phyloP scores from a whole-genome alignment of 805 yeast species.

The Pichia pseudocactophila region DNA sequence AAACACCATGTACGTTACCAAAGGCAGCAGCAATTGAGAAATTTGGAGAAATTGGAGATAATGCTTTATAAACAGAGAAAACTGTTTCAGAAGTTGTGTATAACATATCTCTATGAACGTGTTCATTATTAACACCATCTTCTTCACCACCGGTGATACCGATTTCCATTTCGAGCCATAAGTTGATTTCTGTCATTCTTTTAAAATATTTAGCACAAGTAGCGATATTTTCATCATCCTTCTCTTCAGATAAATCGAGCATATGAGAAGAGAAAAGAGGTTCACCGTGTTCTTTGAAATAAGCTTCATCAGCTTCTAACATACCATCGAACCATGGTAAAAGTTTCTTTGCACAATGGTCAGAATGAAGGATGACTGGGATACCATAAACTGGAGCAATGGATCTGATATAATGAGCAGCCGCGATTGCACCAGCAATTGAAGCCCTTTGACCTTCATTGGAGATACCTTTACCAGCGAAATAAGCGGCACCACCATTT shows the following conservation, averaged over 20 bases:
- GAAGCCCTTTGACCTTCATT: conserved; percentile 92
- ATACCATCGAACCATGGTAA: conserved; percentile 98
- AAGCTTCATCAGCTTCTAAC: conserved; percentile 93
- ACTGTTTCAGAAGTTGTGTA: conserved; percentile 97
- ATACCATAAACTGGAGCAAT: conserved; percentile 94
- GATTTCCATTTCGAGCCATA: conserved; percentile 99
- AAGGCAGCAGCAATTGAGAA: conserved; percentile 99
- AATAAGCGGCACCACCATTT: conserved; percentile 99
- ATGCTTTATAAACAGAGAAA: conserved; percentile 81
- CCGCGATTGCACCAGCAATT: conserved; percentile 90
- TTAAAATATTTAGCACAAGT: conserved; percentile 91
- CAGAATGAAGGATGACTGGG: conserved; percentile 95
- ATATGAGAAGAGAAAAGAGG: conserved; percentile 98
- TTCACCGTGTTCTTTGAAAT: conserved; percentile 77
- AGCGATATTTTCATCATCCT: conserved; percentile 91
- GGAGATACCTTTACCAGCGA: conserved; percentile 98
- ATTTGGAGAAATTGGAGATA: conserved; percentile 87
- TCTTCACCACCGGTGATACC: conserved; percentile 99
- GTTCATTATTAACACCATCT: conserved; percentile 99
- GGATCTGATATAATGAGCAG: conserved; percentile 94
- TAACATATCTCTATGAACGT: conserved; percentile 74
- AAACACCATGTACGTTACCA: conserved; percentile 99
- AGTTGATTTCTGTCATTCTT: conserved; percentile 89
- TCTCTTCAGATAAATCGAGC: conserved; percentile 96
- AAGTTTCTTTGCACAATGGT: conserved; percentile 97